Evolutionary conservation across 2,329 filamentous ascomycete species (phyloP).

Genomic region (Didymella sp.): DNA sequence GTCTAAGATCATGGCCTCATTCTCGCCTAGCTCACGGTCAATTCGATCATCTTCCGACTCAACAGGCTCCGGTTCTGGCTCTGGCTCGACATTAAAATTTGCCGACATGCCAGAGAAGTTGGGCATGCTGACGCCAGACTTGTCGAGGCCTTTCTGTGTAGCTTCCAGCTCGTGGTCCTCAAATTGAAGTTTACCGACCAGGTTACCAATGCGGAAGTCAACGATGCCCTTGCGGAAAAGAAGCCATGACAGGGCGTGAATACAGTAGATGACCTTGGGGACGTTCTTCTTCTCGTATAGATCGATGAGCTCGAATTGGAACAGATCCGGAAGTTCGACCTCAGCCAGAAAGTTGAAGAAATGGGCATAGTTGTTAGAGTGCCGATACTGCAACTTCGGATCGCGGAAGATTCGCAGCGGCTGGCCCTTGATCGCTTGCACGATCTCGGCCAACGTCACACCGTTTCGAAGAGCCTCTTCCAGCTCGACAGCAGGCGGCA

Average conservation of each 20-base stretch:
- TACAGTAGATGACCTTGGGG: slow-evolving; percentile 98
- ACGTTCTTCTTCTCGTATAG: slow-evolving; percentile 99
- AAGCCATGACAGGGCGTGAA: slow-evolving; percentile 97
- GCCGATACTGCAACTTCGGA: slow-evolving; percentile 85
- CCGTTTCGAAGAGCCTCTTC: slow-evolving; percentile 93
- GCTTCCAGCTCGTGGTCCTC: slow-evolving; percentile 97
- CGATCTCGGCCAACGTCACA: slow-evolving; percentile 91
- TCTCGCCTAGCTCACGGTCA: slow-evolving; percentile 79
- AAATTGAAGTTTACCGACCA: slow-evolving; percentile 95
- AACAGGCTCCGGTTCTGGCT: slow-evolving; percentile 74
- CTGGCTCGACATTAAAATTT: slow-evolving; percentile 88
- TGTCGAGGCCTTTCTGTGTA: slow-evolving; percentile 96
- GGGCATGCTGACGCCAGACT: slow-evolving; percentile 92
- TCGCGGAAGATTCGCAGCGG: slow-evolving; percentile 84
- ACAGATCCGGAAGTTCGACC: slow-evolving; percentile 90
- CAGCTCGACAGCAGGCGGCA: slow-evolving; percentile 90
- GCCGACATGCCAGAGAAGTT: slow-evolving; percentile 98
- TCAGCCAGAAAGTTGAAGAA: slow-evolving; percentile 96
- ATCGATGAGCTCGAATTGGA: slow-evolving; percentile 96
- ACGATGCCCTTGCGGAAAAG: slow-evolving; percentile 93
- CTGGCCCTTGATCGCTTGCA: slow-evolving; percentile 81
- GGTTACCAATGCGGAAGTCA: slow-evolving; percentile 93
- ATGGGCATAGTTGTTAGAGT: slow-evolving; percentile 96
- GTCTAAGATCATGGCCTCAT: slow-evolving; percentile 74
- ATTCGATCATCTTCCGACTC: slow-evolving; percentile 92